A percentile compares a stretch with the other conserved stretches of the same genome.
phyloP scores from a whole-genome alignment of 805 yeast genomes.

The Saturnispora silvae region DNA sequence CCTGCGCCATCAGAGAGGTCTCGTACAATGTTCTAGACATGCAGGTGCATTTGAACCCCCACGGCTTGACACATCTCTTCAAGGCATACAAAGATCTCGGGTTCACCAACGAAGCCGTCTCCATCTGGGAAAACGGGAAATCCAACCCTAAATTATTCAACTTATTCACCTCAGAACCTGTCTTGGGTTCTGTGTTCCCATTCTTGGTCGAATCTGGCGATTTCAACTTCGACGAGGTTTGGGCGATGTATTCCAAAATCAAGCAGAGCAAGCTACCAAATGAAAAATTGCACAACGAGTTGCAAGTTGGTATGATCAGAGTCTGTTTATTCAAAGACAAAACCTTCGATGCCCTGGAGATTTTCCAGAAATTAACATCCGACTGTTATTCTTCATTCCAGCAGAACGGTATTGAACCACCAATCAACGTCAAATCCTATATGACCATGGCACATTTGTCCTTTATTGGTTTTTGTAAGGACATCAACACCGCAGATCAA shows the following conservation, averaged over 20 bases:
- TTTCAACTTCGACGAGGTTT: conserved; percentile 48
- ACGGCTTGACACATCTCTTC: conserved; percentile 47
- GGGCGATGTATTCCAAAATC: conserved; percentile 38
- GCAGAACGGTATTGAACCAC: conserved; percentile 23
- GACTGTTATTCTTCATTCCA: conserved; percentile 32
- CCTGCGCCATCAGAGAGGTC: conserved; percentile 41
- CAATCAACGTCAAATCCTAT: conserved; percentile 35
- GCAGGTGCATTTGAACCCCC: conserved; percentile 35
- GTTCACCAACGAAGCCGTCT: conserved; percentile 51
- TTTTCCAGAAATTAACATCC: conserved; percentile 50
- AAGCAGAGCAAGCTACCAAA: conserved; percentile 24
- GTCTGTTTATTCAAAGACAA: conserved; percentile 58
- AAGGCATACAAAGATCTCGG: conserved; percentile 52
- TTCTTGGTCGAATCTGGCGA: conserved; percentile 52
- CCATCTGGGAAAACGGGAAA: conserved; percentile 60
- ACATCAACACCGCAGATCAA: conserved; percentile 57
- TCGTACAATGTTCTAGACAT: conserved; percentile 39
- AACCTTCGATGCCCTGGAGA: conserved; percentile 52
- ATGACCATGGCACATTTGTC: conserved; percentile 66
- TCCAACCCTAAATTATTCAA: conserved; percentile 30
- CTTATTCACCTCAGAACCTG: conserved; percentile 50
- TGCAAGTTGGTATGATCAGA: conserved; percentile 64
- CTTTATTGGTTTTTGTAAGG: conserved; percentile 70
- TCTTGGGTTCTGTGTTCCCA: conserved; percentile 61
- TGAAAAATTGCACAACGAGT: conserved; percentile 31